phyloP scores from a whole-genome alignment of 2,329 filamentous ascomycete genomes.

The Mariannaea elegans region DNA sequence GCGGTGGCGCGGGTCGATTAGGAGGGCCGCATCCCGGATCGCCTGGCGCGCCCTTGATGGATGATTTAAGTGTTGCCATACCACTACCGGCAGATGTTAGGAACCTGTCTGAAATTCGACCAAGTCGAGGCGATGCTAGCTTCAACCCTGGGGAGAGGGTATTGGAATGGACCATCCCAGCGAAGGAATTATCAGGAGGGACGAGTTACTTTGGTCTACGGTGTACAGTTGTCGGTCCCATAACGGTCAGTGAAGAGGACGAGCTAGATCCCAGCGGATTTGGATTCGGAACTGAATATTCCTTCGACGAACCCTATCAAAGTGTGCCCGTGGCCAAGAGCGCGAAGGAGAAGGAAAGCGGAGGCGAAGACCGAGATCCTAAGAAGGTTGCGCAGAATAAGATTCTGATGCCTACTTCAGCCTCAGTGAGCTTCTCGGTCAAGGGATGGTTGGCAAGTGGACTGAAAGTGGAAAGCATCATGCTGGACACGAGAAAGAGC shows the following conservation, averaged over 20 bases:
- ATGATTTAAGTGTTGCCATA: conserved; percentile 80
- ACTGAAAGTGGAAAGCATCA: conserved; percentile 72
- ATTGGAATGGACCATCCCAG: conserved; percentile 84
- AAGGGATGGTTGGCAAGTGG: conserved; percentile 76
- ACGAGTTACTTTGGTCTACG: conserved; percentile 76
- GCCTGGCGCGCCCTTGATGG: conserved; percentile 69
- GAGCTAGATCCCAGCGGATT: conserved; percentile 61
- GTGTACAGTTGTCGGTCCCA: conserved; percentile 78
- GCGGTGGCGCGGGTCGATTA: conserved; percentile 52
- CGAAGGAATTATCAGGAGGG: conserved; percentile 76
- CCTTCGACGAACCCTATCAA: conserved; percentile 67
- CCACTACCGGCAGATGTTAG: conserved; percentile 82
- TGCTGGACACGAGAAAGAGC: conserved; percentile 80
- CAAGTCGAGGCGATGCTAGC: conserved; percentile 82
- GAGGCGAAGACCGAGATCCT: conserved; percentile 58
- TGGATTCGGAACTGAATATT: conserved; percentile 60
- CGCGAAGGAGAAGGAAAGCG: conserved; percentile 42
- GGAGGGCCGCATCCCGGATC: conserved; percentile 60
- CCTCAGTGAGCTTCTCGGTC: conserved; percentile 75
- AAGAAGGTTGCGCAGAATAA: conserved; percentile 73
- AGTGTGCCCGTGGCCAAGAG: conserved; percentile 48
- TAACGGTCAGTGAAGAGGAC: conserved; percentile 59
- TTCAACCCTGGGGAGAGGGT: conserved; percentile 77
- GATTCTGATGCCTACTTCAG: conserved; percentile 82
- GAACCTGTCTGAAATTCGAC: conserved; percentile 83